Conservation (phyloP, 345 rosid species). For the Lagerstroemia speciosa region DNA sequence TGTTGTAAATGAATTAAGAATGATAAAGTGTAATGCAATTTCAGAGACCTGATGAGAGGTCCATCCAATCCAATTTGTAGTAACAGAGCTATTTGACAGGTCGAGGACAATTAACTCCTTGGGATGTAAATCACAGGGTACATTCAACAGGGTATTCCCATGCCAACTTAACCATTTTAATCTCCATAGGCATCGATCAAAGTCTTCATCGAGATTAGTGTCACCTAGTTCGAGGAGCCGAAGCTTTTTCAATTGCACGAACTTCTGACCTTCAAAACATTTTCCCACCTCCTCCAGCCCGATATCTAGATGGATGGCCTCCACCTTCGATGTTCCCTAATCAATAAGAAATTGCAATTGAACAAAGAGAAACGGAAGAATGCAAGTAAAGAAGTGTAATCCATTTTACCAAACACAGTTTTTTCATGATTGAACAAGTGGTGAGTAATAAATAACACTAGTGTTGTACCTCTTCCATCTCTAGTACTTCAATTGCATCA, state of each 20-base stretch:
- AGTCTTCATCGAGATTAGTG: no score
- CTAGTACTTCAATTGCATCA: rapidly evolving
- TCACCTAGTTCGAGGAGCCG: no score
- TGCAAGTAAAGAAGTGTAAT: neutral
- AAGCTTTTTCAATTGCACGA: no score
- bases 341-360: neutral
- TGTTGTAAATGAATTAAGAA: no score
- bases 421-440: no score
- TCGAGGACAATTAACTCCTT: neutral
- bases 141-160: neutral
- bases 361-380: neutral
- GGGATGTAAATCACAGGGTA: neutral
- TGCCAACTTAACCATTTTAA: constrained; percentile 6
- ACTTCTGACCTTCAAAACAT: neutral
- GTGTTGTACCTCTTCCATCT: neutral
- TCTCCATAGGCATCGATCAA: no score
- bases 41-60: neutral
- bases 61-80: neutral
- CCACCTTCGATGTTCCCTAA: neutral
- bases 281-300: neutral
- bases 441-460: no score
- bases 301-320: neutral
- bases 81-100: constrained; percentile 1
- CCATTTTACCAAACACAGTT: no score
- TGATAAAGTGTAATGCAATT: neutral